A percentile compares a stretch with the other conserved stretches of the same genome.
Evolutionary conservation across 2,329 filamentous ascomycete genomes (phyloP).

Genomic region (Penicillium sp.): DNA sequence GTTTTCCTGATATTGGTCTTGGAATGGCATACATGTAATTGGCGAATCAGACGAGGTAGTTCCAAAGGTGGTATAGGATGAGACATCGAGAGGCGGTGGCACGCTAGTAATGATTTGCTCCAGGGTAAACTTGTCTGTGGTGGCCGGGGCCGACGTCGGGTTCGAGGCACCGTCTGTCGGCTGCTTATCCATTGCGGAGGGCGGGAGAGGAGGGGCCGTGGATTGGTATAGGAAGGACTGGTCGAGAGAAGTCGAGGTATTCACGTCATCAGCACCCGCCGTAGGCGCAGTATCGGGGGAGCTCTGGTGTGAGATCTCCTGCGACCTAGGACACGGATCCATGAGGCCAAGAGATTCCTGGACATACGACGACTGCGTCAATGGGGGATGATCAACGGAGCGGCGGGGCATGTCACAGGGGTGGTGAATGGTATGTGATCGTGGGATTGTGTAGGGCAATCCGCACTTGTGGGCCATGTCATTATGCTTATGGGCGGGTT

Average conservation of each 20-base stretch:
- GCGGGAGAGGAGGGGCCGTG: constrained; percentile 17
- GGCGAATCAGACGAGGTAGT: constrained; percentile 31
- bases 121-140: constrained; percentile 27
- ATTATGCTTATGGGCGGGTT: constrained; percentile 60
- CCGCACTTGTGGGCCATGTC: constrained; percentile 59
- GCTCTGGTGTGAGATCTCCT: constrained; percentile 36
- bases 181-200: constrained; percentile 22
- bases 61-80: constrained; percentile 34
- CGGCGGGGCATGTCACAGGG: constrained; percentile 45
- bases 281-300: constrained; percentile 41
- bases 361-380: constrained; percentile 27
- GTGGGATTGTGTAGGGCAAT: constrained; percentile 58
- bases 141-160: constrained; percentile 23
- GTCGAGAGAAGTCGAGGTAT: constrained; percentile 26
- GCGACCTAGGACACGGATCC: constrained; percentile 13
- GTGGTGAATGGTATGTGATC: constrained; percentile 48
- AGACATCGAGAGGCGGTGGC: constrained; percentile 37
- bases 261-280: constrained; percentile 24
- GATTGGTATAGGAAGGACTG: constrained; percentile 32
- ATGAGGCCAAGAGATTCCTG: constrained; percentile 27
- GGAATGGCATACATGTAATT: constrained; percentile 34
- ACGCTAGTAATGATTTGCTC: constrained; percentile 34
- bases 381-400: constrained; percentile 50
- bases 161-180: constrained; percentile 16
- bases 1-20: constrained; percentile 35